These are phyloP conservation scores for Globisporangium nunn DNA, from an alignment of 352 stramenopile genomes.

Conservation along the genomic window DNA sequence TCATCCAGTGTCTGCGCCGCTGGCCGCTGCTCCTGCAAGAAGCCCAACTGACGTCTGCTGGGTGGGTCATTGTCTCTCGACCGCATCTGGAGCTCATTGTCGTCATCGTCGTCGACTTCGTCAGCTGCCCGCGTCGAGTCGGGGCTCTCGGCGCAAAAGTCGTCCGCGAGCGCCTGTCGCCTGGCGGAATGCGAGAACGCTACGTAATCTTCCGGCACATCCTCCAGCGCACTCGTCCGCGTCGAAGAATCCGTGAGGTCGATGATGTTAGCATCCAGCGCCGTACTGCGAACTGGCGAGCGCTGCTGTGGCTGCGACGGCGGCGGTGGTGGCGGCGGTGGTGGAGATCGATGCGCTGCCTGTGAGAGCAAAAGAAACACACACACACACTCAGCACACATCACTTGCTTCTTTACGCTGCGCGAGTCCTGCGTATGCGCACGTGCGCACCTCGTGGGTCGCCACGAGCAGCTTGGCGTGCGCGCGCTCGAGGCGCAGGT, in stretches of 20 bases:
- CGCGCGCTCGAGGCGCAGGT: slow-evolving; percentile 48
- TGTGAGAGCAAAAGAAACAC: not conserved
- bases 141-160: slow-evolving; percentile 54
- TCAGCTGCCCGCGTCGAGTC: slow-evolving; percentile 16
- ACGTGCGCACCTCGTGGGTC: slow-evolving; percentile 6
- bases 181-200: not conserved
- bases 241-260: slow-evolving; percentile 47
- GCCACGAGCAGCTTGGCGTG: slow-evolving; percentile 34
- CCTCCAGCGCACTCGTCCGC: slow-evolving; percentile 4
- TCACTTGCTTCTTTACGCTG: too few relatives aligned
- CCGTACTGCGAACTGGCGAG: not conserved
- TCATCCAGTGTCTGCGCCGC: not conserved
- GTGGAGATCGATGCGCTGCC: not conserved
- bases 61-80: not conserved
- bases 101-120: not conserved
- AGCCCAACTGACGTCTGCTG: slow-evolving; percentile 30
- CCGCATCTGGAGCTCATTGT: not conserved
- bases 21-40: slow-evolving; percentile 16
- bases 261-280: slow-evolving; percentile 29
- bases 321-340: not conserved
- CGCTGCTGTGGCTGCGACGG: not conserved
- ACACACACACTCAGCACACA: not conserved
- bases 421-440: too few relatives aligned
- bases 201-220: not conserved
- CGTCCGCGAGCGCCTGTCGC: slow-evolving; percentile 17